These are phyloP conservation scores for Ilyonectria mors-panacis DNA, from an alignment of 2,329 filamentous ascomycete species.

Conservation along the genomic window DNA sequence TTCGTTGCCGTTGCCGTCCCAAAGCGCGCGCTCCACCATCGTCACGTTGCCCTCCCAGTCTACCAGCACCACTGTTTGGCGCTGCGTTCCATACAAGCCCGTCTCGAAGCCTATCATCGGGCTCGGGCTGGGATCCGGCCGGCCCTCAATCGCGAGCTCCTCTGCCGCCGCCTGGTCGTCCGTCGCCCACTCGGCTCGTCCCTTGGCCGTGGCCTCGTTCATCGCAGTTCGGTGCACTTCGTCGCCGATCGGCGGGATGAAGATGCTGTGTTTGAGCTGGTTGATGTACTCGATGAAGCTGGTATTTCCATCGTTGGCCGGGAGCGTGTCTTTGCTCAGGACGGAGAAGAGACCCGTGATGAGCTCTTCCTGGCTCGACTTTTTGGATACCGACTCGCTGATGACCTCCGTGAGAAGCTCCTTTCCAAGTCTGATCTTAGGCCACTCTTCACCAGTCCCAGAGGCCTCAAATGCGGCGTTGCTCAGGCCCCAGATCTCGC, in stretches of 20 bases:
- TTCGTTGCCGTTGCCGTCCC: conserved; percentile 69
- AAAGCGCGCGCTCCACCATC: conserved; percentile 72
- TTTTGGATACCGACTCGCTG: conserved; percentile 54
- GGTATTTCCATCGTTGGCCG: conserved; percentile 55
- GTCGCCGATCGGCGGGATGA: conserved; percentile 72
- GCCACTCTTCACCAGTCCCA: conserved; percentile 65
- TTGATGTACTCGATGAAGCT: conserved; percentile 69
- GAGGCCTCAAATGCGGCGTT: conserved; percentile 70
- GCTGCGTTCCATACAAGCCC: conserved; percentile 75
- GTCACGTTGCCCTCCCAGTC: conserved; percentile 75
- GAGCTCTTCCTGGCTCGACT: conserved; percentile 63
- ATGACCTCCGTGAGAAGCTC: conserved; percentile 61
- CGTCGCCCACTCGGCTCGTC: conserved; percentile 56
- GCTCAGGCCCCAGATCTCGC: conserved; percentile 71
- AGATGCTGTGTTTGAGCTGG: conserved; percentile 72
- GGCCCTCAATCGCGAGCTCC: conserved; percentile 54
- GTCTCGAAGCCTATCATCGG: conserved; percentile 64
- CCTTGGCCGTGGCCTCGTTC: conserved; percentile 57
- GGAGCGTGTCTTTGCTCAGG: conserved; percentile 72
- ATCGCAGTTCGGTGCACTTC: conserved; percentile 62
- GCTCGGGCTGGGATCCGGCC: conserved; percentile 55
- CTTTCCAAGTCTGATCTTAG: conserved; percentile 71
- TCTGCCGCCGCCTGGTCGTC: conserved; percentile 57
- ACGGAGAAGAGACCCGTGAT: conserved; percentile 67
- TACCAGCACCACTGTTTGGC: conserved; percentile 74